These are phyloP conservation scores for Cercis canadensis DNA, from an alignment of 306 rosid species.

Conservation along the genomic window DNA sequence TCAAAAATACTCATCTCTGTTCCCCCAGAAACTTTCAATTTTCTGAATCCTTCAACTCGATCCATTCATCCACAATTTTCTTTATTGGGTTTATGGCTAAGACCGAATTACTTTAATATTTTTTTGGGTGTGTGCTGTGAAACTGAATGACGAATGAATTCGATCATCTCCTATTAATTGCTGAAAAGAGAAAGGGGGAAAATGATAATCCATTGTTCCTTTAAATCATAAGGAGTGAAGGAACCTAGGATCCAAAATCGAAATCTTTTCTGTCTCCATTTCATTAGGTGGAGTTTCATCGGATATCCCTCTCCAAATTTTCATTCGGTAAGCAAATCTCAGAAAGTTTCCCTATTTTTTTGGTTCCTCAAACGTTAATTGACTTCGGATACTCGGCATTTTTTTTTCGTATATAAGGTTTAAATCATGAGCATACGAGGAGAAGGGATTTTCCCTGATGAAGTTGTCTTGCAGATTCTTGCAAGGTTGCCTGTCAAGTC, in stretches of 20 bases:
- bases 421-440: slow-evolving; percentile 55
- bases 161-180: slow-evolving; percentile 1
- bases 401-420: slow-evolving; percentile 12
- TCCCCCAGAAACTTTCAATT: not conserved
- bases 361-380: slow-evolving; percentile 16
- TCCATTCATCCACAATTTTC: not conserved
- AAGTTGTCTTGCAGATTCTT: slow-evolving; percentile 79
- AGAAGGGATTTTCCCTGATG: slow-evolving; percentile 71
- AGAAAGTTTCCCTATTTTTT: slow-evolving; percentile 29
- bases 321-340: slow-evolving; percentile 54
- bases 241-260: slow-evolving; percentile 16
- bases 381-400: not conserved
- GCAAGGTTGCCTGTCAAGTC: slow-evolving; percentile 79
- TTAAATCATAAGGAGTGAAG: not conserved
- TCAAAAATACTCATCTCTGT: not conserved
- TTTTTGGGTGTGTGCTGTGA: not conserved
- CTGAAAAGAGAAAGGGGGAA: not conserved
- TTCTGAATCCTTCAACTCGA: slow-evolving; percentile 5
- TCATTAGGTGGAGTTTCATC: slow-evolving; percentile 46
- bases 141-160: slow-evolving; percentile 21
- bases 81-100: not conserved
- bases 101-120: not conserved
- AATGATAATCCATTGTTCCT: slow-evolving; percentile 20
- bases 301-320: slow-evolving; percentile 32
- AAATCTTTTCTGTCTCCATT: slow-evolving; percentile 25